Evolutionary conservation across 208 protist species (phyloP).

Genomic region (Leishmania turanica): DNA sequence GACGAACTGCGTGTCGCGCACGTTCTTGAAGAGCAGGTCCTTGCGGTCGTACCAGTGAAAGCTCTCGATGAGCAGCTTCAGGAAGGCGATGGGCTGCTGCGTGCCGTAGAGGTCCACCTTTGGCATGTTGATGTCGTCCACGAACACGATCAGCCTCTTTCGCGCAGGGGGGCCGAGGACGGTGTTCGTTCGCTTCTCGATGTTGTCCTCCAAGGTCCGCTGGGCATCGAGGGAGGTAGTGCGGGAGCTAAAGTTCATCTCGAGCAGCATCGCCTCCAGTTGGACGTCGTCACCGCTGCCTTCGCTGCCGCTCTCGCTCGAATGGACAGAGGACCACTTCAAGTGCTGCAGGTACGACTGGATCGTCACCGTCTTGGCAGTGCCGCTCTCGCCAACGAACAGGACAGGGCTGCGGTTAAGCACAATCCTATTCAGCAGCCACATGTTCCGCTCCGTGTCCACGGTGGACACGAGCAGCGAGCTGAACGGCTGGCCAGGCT

Average conservation of each 20-base stretch:
- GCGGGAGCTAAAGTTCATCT: slow-evolving; percentile 97
- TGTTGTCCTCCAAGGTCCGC: slow-evolving; percentile 96
- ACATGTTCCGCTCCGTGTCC: slow-evolving; percentile 98
- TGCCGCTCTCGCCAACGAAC: slow-evolving; percentile 98
- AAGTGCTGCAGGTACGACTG: slow-evolving; percentile 94
- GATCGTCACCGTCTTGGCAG: slow-evolving; percentile 99
- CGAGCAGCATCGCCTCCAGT: slow-evolving; percentile 92
- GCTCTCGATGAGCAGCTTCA: slow-evolving; percentile 98
- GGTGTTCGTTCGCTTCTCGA: slow-evolving; percentile 97
- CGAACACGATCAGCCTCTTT: slow-evolving; percentile 97
- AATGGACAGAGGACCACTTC: slow-evolving; percentile 65
- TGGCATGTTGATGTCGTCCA: slow-evolving; percentile 99
- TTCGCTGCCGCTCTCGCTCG: slow-evolving; percentile 7
- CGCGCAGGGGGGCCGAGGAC: slow-evolving; percentile 95
- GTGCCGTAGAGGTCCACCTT: slow-evolving; percentile 98
- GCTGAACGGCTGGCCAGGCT: slow-evolving; percentile 91
- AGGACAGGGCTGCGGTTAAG: slow-evolving; percentile 92
- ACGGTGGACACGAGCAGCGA: slow-evolving; percentile 98
- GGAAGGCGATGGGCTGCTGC: slow-evolving; percentile 98
- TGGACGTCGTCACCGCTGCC: slow-evolving; percentile 50
- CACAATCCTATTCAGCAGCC: slow-evolving; percentile 95
- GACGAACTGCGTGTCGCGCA: slow-evolving; percentile 97
- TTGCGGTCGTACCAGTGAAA: slow-evolving; percentile 97
- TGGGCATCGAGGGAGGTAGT: slow-evolving; percentile 97
- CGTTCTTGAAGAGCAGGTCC: slow-evolving; percentile 96